Evolutionary conservation across 2,329 filamentous ascomycete species (phyloP).

Genomic region (Coniochaeta sp.): DNA sequence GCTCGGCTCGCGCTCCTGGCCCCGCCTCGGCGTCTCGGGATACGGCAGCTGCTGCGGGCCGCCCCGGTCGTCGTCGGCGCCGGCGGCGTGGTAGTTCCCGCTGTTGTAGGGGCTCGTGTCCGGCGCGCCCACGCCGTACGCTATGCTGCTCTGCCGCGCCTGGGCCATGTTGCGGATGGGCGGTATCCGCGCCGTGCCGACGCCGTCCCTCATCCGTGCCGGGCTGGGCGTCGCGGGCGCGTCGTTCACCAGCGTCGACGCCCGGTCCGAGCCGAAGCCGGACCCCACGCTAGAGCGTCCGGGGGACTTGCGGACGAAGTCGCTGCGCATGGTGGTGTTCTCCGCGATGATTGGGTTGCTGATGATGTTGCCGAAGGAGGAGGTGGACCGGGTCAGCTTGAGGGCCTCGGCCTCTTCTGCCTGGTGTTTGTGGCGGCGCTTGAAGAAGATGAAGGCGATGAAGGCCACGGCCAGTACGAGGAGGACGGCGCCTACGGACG

Average conservation of each 20-base stretch:
- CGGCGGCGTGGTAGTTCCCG: background rate
- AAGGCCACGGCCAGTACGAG: constrained; percentile 30
- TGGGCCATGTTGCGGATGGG: constrained; percentile 30
- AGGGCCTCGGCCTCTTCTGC: constrained; percentile 9
- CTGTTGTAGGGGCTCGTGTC: constrained; percentile 4
- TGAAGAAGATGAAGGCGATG: constrained; percentile 29
- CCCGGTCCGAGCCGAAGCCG: constrained; percentile 1
- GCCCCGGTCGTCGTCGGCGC: too few relatives aligned
- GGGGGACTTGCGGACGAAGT: constrained; percentile 40
- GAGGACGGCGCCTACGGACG: constrained; percentile 36
- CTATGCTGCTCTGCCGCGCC: constrained; percentile 11
- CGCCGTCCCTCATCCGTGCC: constrained; percentile 1
- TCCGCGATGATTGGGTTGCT: constrained; percentile 46
- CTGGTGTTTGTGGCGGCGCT: constrained; percentile 16
- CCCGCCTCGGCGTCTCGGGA: constrained; percentile 9
- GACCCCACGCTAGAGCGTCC: constrained; percentile 8
- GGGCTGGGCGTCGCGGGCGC: constrained; percentile 7
- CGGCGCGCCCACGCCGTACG: constrained; percentile 13
- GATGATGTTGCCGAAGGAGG: constrained; percentile 42
- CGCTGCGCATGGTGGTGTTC: constrained; percentile 34
- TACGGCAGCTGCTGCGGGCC: background rate
- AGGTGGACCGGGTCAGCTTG: constrained; percentile 22
- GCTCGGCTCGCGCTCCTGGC: constrained; percentile 30
- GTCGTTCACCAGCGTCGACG: constrained; percentile 5
- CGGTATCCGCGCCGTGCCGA: constrained; percentile 8